Conservation (phyloP, 2,329 filamentous ascomycete genomes). For the Trichoderma afroharzianum region DNA sequence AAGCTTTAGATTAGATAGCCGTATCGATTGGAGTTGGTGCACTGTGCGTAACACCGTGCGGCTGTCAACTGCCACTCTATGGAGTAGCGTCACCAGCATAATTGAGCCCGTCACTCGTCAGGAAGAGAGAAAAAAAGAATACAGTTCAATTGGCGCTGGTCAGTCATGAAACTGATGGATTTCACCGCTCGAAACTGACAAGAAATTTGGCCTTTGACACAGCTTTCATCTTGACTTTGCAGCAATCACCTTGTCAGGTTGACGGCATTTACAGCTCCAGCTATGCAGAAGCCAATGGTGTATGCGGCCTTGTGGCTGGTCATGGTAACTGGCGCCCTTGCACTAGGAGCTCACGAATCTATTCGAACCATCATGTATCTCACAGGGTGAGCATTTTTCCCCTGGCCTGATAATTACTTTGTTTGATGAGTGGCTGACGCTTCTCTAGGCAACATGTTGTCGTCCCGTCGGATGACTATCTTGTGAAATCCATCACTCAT, state of each 20-base stretch:
- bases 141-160: too few species aligned
- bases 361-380: conserved; percentile 46
- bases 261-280: not conserved
- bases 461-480: conserved; percentile 34
- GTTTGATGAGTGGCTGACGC: not conserved
- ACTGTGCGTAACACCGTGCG: not conserved
- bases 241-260: not conserved
- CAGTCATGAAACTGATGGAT: not conserved
- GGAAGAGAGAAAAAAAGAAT: not conserved
- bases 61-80: not conserved
- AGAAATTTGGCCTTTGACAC: not conserved
- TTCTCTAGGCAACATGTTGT: conserved; percentile 44
- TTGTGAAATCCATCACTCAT: conserved; percentile 49
- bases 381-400: too few species aligned
- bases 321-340: not conserved
- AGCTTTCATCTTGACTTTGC: not conserved
- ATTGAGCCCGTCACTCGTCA: not conserved
- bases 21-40: not conserved
- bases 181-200: not conserved
- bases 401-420: not conserved
- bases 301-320: conserved; percentile 10
- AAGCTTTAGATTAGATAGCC: conserved; percentile 10
- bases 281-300: not conserved
- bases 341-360: conserved; percentile 6
- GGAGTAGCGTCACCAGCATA: not conserved